Evolutionary conservation across 208 protist genomes (phyloP), one percentile per base, ranked within the genome.

Genomic region (Trypanosomatidae sp.): DNA sequence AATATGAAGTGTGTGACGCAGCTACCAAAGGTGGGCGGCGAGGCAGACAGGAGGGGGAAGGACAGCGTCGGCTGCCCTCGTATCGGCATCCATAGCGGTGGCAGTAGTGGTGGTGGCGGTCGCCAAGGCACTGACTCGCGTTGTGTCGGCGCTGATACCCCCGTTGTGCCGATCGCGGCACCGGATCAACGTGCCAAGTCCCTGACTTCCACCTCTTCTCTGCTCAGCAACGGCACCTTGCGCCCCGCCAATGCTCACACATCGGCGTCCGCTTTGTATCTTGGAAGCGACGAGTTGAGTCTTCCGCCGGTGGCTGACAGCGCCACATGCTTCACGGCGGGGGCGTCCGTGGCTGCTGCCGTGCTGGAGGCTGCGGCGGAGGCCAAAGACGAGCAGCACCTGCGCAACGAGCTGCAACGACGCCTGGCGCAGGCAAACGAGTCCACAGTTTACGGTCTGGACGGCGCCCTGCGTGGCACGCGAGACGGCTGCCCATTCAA

Each of bases 321-420:
- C 39, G 19, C 17, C 60, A 49, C 19, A 22, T 17, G 22, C 60
- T 28, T 25, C 39, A 49, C 39, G 19, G 39, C 9, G 2, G 15
- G 4, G 12, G 58, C 25, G 33, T 25, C 33, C 33, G 58, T 25
- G 33, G 58, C 58, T 8, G 39, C 39, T 66, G 62, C 39, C 62
- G 62, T n/a, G 3, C 15, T 4, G 8, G 59, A 33, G 15, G 59
- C 19, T 10, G 59, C 59, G 3, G 59, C 33, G 15, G 36, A 10
- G 8, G 39, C 60, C 25, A 1, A 47, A 33, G 64, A 71, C 8
- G 67, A 71, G 67, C 67, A 33, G 19, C 8, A 3, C 28, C 19
- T 71, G 17, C 33, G 67, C 25, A 30, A 12, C n/a, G 67, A 71
- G 50, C 67, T 71, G n/a, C 67, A 71, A 41, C 49, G 52, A 39